phyloP scores from a whole-genome alignment of 768 basidiomycete species.

The Serendipita vermifera region DNA sequence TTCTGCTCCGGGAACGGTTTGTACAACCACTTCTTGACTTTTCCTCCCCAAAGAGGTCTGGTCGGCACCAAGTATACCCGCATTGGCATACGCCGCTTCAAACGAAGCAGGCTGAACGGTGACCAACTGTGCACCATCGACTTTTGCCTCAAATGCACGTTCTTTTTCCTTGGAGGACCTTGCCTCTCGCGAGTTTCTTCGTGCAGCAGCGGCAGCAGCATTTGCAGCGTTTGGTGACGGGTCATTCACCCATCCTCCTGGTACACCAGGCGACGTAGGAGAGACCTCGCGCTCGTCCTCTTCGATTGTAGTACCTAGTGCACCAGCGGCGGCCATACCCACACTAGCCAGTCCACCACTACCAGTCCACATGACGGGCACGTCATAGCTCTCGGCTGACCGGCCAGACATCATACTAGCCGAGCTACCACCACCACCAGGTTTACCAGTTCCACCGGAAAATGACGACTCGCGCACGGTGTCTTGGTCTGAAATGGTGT shows the following conservation, averaged over 20 bases:
- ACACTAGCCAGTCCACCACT: constrained; percentile 3
- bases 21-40: background rate
- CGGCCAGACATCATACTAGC: background rate
- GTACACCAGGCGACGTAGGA: background rate
- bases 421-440: too few species aligned
- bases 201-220: background rate
- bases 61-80: too few species aligned
- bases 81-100: too few species aligned
- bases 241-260: constrained; percentile 1
- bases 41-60: too few species aligned
- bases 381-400: constrained; percentile 2
- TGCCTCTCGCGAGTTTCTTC: background rate
- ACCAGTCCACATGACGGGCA: constrained; percentile 5
- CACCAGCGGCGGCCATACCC: background rate
- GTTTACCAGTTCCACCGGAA: constrained; percentile 2
- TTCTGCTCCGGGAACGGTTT: background rate
- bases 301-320: background rate
- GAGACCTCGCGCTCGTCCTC: background rate
- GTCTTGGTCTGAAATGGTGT: background rate
- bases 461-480: background rate
- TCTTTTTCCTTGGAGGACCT: constrained; percentile 2
- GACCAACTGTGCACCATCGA: background rate
- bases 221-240: too few species aligned
- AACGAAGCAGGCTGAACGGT: too few species aligned
- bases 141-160: background rate